Base-by-base conservation (phyloP, 768 basidiomycete genomes). In the Hypsizygus marmoreus region DNA sequence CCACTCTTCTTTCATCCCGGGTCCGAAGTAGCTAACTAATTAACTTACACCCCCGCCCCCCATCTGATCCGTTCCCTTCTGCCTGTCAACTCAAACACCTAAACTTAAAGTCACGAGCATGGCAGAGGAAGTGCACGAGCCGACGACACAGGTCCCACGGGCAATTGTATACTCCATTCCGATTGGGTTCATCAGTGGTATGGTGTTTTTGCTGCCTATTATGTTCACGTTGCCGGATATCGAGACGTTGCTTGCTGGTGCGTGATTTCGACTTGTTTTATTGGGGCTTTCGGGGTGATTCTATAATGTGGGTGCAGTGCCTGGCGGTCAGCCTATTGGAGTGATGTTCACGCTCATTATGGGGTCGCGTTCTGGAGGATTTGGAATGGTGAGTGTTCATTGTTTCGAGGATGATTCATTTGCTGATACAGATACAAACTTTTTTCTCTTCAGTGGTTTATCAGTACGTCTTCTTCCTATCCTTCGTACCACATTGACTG, bases 91-190 rank as follows among this genome's bases (percentile, higher is more conserved):
- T n/a, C n/a, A n/a, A n/a, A n/a, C n/a, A n/a, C n/a, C n/a, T n/a
- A 24, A 40, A 16, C 2, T 16, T 16, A 25, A 38, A 82, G 79
- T 84, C 29, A 71, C 82, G 12, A 82, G 78, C 50, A 79, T 86
- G 78, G 79, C 82, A 2, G 84, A 85, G 57, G 84, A 86, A 60
- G 83, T 84, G 1, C 75, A 76, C 38, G 69, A 82, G 40, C 84
- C 83, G 0, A 67, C 75, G 1, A 53, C 68, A 9, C 72, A 81
- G 42, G 71, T 85, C 8, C 83, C 83, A 0, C 64, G 63, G 32
- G 82, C 82, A 1, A 72, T 86, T 20, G 65, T 72, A 8, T 74
- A 73, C 66, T 77, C 76, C 0, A 64, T 82, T 25, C 80, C 80
- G 0, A 79, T 81, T 39, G 73, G 77, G 6, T 63, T 75, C 19